These are phyloP conservation scores for Suhomyces sp. DNA, from an alignment of 805 yeast species.

Conservation along the genomic window DNA sequence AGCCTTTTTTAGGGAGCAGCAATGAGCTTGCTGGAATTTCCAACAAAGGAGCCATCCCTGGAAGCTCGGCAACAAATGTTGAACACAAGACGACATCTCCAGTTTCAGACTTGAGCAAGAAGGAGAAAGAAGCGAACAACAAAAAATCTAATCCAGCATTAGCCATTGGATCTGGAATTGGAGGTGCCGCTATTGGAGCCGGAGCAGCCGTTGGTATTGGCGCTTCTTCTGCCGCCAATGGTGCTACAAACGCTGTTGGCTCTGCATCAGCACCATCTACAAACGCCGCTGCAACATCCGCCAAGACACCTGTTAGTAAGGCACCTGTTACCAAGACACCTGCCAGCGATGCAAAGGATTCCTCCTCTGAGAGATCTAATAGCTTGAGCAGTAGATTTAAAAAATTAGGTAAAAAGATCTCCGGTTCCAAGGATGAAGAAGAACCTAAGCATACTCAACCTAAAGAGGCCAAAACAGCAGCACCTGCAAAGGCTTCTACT, in stretches of 20 bases:
- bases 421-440: constrained; percentile 1
- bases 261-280: background rate
- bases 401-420: constrained; percentile 14
- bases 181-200: constrained; percentile 25
- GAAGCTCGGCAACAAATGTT: background rate
- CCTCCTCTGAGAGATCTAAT: constrained; percentile 11
- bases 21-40: constrained; percentile 24
- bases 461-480: constrained; percentile 1
- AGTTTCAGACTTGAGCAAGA: constrained; percentile 8
- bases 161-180: constrained; percentile 18
- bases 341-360: background rate
- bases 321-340: too few relatives aligned
- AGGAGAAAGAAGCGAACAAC: constrained; percentile 7
- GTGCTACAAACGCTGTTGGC: constrained; percentile 20
- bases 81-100: constrained; percentile 1
- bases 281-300: constrained; percentile 1
- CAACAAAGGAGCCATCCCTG: constrained; percentile 18
- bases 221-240: constrained; percentile 21
- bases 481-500: constrained; percentile 1
- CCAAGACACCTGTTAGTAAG: too few relatives aligned
- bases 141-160: constrained; percentile 6
- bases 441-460: background rate
- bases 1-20: constrained; percentile 29
- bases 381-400: constrained; percentile 18
- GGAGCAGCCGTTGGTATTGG: constrained; percentile 31